Percentiles rank a stretch among this genome's conserved stretches.
Conservation (phyloP, 2,329 filamentous ascomycete genomes). For the Pseudogymnoascus sp. region DNA sequence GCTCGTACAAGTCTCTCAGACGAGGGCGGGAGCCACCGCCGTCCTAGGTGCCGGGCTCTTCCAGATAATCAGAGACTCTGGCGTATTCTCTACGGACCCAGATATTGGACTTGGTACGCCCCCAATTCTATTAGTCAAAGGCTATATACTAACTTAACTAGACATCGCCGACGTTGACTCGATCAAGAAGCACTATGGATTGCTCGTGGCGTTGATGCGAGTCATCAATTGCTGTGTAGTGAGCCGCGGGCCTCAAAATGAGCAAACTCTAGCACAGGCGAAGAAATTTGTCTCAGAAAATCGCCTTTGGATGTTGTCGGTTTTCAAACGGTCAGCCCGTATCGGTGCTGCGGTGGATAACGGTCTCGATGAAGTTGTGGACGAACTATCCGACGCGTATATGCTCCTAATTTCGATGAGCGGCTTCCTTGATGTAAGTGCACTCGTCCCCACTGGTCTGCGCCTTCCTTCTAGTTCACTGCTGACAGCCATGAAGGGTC, state of each 20-base stretch:
- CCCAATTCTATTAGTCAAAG: not conserved
- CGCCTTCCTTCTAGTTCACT: not conserved
- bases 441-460: not conserved
- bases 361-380: conserved; percentile 52
- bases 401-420: conserved; percentile 76
- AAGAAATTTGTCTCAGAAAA: conserved; percentile 75
- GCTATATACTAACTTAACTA: conserved; percentile 15
- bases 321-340: conserved; percentile 82
- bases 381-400: conserved; percentile 76
- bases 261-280: conserved; percentile 62
- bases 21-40: conserved; percentile 71
- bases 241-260: conserved; percentile 72
- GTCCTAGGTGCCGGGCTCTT: conserved; percentile 89
- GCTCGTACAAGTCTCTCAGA: conserved; percentile 76
- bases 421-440: conserved; percentile 73
- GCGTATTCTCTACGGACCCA: conserved; percentile 83
- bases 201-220: conserved; percentile 72
- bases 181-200: conserved; percentile 48
- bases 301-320: conserved; percentile 72
- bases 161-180: conserved; percentile 24
- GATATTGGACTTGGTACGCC: conserved; percentile 69
- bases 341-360: conserved; percentile 48
- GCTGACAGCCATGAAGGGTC: not conserved
- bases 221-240: conserved; percentile 77
- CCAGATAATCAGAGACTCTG: conserved; percentile 67